Percentiles rank a stretch among this genome's conserved stretches.
These are phyloP conservation scores for Odontarrhena argentea DNA, from an alignment of 345 rosid species.

Conservation along the genomic window DNA sequence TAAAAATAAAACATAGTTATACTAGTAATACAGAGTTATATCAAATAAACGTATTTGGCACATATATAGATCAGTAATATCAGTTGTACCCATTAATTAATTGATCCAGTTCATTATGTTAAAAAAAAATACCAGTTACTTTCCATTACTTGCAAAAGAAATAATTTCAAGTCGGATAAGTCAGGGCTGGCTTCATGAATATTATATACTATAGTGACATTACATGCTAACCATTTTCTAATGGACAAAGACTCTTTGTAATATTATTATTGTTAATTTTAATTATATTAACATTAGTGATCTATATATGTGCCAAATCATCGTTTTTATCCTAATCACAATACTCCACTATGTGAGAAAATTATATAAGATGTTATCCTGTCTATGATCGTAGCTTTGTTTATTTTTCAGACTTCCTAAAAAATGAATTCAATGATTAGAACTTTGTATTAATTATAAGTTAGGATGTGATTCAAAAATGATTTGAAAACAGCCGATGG, in stretches of 20 bases:
- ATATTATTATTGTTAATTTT: conserved; percentile 7
- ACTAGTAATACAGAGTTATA: too few species aligned
- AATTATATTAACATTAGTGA: conserved; percentile 2
- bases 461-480: background rate
- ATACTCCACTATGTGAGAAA: conserved; percentile 1
- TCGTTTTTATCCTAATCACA: conserved; percentile 15
- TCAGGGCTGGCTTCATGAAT: conserved; percentile 18
- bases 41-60: too few species aligned
- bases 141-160: too few species aligned
- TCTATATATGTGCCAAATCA: conserved; percentile 7
- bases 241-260: background rate
- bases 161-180: conserved; percentile 10
- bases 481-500: background rate
- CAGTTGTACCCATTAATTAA: too few species aligned
- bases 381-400: background rate
- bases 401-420: background rate
- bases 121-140: too few species aligned
- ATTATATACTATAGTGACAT: conserved; percentile 26
- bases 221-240: conserved; percentile 31
- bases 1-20: too few species aligned
- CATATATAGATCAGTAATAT: too few species aligned
- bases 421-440: background rate
- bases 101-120: too few species aligned
- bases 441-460: conserved; percentile 1
- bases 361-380: conserved; percentile 22